Evolutionary conservation across 768 basidiomycete species (phyloP).

Genomic region (Mycena metata): DNA sequence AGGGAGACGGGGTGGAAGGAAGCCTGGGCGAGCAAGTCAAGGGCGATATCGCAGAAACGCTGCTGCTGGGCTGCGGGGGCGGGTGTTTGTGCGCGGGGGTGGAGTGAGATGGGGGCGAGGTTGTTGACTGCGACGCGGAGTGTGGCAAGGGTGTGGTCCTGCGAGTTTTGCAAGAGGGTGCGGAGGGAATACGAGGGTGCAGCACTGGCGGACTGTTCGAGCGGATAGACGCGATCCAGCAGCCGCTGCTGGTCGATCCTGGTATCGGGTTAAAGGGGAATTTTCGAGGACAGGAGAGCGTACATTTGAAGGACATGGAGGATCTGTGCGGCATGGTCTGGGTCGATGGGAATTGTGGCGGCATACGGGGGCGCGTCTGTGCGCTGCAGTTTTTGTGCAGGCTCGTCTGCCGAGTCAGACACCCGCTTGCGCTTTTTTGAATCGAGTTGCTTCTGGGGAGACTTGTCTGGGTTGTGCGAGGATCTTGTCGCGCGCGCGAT

Average conservation of each 20-base stretch:
- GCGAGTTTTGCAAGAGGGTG: constrained; percentile 65
- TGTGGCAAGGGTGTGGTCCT: constrained; percentile 66
- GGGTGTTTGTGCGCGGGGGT: constrained; percentile 74
- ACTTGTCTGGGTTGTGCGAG: constrained; percentile 56
- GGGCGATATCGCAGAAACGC: constrained; percentile 81
- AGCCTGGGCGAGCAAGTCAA: constrained; percentile 79
- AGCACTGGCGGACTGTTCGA: constrained; percentile 56
- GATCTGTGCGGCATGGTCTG: constrained; percentile 63
- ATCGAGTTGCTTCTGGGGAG: constrained; percentile 45
- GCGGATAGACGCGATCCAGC: constrained; percentile 81
- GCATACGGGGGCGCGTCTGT: constrained; percentile 44
- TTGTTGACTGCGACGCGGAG: constrained; percentile 76
- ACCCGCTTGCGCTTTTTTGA: constrained; percentile 80
- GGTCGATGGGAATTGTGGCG: constrained; percentile 52
- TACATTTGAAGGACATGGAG: constrained; percentile 73
- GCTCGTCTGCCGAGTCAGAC: constrained; percentile 61
- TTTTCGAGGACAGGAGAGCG: constrained; percentile 37
- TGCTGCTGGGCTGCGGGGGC: constrained; percentile 77
- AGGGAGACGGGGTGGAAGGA: constrained; percentile 65
- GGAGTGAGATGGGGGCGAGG: constrained; percentile 76
- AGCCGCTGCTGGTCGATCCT: constrained; percentile 82
- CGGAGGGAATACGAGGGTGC: constrained; percentile 64
- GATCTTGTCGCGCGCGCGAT: constrained; percentile 89
- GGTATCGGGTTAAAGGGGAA: constrained; percentile 30
- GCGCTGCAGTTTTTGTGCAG: constrained; percentile 64